Percentiles rank a stretch among this genome's conserved stretches.
Conservation (phyloP, 768 basidiomycete species). For the Podaxis mareebaensis region DNA sequence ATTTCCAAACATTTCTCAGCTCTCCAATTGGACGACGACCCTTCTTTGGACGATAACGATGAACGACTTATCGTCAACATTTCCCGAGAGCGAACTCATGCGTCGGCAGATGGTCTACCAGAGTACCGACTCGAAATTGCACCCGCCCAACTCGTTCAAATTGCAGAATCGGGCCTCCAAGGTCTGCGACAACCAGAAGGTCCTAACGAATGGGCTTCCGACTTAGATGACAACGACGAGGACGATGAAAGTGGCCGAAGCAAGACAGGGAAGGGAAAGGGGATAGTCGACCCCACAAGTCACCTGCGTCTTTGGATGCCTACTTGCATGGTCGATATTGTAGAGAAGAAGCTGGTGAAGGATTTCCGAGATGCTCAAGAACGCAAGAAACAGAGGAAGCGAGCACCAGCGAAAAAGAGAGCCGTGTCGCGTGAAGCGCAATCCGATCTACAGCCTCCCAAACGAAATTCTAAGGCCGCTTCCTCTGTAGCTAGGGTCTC, state of each 20-base stretch:
- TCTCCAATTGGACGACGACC: slow-evolving; percentile 30
- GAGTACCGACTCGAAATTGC: slow-evolving; percentile 84
- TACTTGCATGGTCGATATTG: slow-evolving; percentile 70
- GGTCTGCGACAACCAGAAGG: slow-evolving; percentile 54
- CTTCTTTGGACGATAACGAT: slow-evolving; percentile 36
- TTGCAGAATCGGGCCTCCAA: slow-evolving; percentile 66
- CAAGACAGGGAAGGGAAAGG: slow-evolving; percentile 34
- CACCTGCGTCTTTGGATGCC: slow-evolving; percentile 80
- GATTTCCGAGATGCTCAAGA: slow-evolving; percentile 54
- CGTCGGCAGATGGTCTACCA: slow-evolving; percentile 65
- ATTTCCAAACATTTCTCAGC: slow-evolving; percentile 58
- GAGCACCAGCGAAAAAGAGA: slow-evolving; percentile 26
- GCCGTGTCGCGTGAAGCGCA: neutral
- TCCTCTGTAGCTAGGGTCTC: too few relatives aligned
- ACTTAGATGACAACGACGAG: slow-evolving; percentile 48
- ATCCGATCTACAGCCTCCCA: slow-evolving; percentile 1
- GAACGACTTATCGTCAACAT: slow-evolving; percentile 61
- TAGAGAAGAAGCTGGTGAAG: slow-evolving; percentile 63
- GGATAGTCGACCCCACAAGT: slow-evolving; percentile 51
- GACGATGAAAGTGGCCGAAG: slow-evolving; percentile 40
- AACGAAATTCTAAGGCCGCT: neutral
- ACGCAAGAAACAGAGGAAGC: slow-evolving; percentile 55
- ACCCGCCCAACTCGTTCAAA: slow-evolving; percentile 62
- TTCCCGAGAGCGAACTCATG: slow-evolving; percentile 62
- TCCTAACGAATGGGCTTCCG: slow-evolving; percentile 49